These are phyloP conservation scores for Tricholomella constricta DNA, from an alignment of 768 basidiomycete species.

Conservation along the genomic window DNA sequence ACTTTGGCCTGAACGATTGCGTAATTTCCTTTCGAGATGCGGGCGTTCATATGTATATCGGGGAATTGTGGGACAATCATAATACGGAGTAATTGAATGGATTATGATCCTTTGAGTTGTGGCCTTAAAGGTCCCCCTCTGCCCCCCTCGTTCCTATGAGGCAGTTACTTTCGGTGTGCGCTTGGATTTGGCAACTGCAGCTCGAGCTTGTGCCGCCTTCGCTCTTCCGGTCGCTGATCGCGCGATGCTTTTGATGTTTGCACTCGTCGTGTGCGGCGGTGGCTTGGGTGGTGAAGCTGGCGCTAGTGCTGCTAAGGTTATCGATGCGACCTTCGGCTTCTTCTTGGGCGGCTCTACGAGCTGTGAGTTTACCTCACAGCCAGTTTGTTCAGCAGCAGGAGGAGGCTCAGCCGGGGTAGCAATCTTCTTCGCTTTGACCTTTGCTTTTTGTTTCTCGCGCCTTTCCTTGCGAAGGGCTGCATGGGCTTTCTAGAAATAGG, in stretches of 20 bases:
- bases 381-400: not conserved
- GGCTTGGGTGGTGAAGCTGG: not conserved
- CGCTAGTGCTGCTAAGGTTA: not conserved
- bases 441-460: constrained; percentile 51
- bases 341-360: constrained; percentile 14
- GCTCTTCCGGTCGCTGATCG: constrained; percentile 39
- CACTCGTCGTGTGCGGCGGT: constrained; percentile 10
- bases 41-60: constrained; percentile 4
- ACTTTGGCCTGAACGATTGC: constrained; percentile 45
- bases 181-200: constrained; percentile 9
- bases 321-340: constrained; percentile 17
- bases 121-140: not conserved
- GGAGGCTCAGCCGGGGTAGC: not conserved
- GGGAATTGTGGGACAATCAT: constrained; percentile 2
- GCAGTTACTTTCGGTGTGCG: not conserved
- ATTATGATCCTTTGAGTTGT: not conserved
- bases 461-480: constrained; percentile 45
- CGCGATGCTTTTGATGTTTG: constrained; percentile 33
- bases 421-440: constrained; percentile 31
- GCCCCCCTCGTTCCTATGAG: not conserved
- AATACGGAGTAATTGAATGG: constrained; percentile 8
- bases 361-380: not conserved
- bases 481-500: constrained; percentile 45
- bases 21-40: not conserved
- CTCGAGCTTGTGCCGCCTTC: constrained; percentile 36